A percentile compares a stretch with the other conserved stretches of the same genome.
phyloP scores from a whole-genome alignment of 495 filamentous ascomycete genomes.

The Parmelia sp. region DNA sequence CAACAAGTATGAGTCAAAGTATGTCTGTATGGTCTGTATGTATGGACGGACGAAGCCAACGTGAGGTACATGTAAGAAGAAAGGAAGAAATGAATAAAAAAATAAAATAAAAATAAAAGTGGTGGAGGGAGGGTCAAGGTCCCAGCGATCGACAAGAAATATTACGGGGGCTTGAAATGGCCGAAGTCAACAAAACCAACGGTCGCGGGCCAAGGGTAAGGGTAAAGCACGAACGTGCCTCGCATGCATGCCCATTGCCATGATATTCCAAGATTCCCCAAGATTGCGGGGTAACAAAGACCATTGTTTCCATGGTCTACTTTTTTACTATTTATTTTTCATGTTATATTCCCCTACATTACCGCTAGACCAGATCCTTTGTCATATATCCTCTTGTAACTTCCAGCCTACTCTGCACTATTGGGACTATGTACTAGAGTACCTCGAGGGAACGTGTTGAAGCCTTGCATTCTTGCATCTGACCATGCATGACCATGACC shows the following conservation, averaged over 20 bases:
- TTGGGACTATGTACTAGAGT: too few relatives aligned
- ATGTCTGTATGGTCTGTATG: too few relatives aligned
- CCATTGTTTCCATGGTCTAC: neutral
- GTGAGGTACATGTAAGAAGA: neutral
- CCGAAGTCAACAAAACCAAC: too few relatives aligned
- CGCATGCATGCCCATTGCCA: too few relatives aligned
- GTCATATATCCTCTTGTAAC: neutral
- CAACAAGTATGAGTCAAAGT: neutral
- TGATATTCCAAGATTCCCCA: too few relatives aligned
- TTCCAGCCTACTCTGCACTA: too few relatives aligned
- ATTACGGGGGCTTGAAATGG: constrained; percentile 10
- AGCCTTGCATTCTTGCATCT: neutral
- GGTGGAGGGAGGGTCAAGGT: neutral
- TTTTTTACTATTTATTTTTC: too few relatives aligned
- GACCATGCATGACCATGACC: too few relatives aligned
- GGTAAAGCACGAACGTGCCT: too few relatives aligned
- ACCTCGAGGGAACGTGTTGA: too few relatives aligned
- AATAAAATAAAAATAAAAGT: neutral
- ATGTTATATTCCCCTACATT: too few relatives aligned
- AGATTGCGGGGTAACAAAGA: constrained; percentile 14
- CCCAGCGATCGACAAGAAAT: constrained; percentile 11
- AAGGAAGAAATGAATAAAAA: neutral
- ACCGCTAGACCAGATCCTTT: neutral
- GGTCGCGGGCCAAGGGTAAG: neutral
- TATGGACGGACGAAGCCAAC: too few relatives aligned